Evolutionary conservation across 2,329 filamentous ascomycete species (phyloP).

Genomic region (Talaromyces albobiverticillius): DNA sequence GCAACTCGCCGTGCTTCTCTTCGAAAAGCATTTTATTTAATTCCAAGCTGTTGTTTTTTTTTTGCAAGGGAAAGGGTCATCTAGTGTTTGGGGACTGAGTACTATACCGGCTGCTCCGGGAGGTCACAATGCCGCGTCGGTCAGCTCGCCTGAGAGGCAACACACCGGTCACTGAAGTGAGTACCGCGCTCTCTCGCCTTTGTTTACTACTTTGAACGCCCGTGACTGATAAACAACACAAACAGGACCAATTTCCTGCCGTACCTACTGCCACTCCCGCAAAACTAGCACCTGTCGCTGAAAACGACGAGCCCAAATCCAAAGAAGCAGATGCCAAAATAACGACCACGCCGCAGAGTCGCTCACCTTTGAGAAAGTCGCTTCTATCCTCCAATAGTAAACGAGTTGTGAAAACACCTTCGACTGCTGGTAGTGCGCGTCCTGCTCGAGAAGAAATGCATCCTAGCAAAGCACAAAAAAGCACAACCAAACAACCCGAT

Average conservation of each 20-base stretch:
- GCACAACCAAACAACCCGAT: conserved; percentile 71
- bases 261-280: conserved; percentile 16
- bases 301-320: conserved; percentile 46
- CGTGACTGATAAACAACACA: background rate
- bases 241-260: conserved; percentile 15
- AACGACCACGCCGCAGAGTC: conserved; percentile 22
- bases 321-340: conserved; percentile 18
- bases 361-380: conserved; percentile 25
- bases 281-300: conserved; percentile 45
- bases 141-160: conserved; percentile 39
- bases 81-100: background rate
- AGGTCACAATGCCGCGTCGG: conserved; percentile 34
- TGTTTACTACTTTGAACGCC: background rate
- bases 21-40: no score
- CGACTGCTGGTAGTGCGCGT: conserved; percentile 62
- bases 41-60: background rate
- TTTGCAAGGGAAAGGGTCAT: no score
- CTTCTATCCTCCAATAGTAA: conserved; percentile 28
- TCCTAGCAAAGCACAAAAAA: conserved; percentile 74
- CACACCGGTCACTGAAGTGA: conserved; percentile 32
- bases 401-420: conserved; percentile 30
- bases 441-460: conserved; percentile 84
- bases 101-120: background rate
- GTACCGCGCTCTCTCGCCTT: conserved; percentile 4
- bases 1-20: no score